Percentiles rank a stretch among this genome's conserved stretches.
These are phyloP conservation scores for Sordariomycetes sp. DNA, from an alignment of 2,329 filamentous ascomycete genomes.

Conservation along the genomic window DNA sequence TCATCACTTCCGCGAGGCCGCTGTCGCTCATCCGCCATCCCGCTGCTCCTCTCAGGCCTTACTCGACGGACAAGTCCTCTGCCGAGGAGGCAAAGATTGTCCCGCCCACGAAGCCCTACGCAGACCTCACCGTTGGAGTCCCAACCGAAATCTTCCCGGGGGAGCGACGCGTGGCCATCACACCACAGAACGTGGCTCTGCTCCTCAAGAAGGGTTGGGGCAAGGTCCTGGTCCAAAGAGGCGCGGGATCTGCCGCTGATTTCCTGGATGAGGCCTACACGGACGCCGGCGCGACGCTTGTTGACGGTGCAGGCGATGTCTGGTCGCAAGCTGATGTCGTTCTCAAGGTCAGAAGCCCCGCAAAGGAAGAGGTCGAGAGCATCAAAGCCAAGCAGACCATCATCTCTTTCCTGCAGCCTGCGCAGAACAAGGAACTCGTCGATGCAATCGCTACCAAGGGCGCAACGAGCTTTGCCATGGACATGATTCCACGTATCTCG, in stretches of 20 bases:
- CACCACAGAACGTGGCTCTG: constrained; percentile 72
- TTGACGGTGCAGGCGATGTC: constrained; percentile 55
- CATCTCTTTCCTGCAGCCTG: constrained; percentile 76
- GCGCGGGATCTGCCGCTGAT: constrained; percentile 69
- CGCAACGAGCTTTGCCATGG: constrained; percentile 80
- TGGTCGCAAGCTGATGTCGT: constrained; percentile 72
- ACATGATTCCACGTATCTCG: constrained; percentile 84
- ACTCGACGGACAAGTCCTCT: constrained; percentile 32
- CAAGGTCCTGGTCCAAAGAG: constrained; percentile 68
- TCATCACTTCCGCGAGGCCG: constrained; percentile 27
- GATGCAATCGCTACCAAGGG: constrained; percentile 62
- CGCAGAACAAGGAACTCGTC: constrained; percentile 69
- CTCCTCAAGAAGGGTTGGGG: constrained; percentile 80
- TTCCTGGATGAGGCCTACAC: constrained; percentile 72
- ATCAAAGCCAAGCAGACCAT: constrained; percentile 64
- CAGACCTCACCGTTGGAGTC: constrained; percentile 66
- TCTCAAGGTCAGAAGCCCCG: constrained; percentile 74
- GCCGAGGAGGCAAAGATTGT: no score
- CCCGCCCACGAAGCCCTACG: constrained; percentile 52
- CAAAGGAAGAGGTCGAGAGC: constrained; percentile 53
- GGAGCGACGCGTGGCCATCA: constrained; percentile 77
- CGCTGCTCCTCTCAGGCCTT: constrained; percentile 15
- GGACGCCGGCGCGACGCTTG: constrained; percentile 68
- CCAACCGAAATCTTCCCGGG: constrained; percentile 70
- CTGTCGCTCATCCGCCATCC: constrained; percentile 21